Percentiles rank a stretch among this genome's conserved stretches.
Conservation (phyloP, 495 filamentous ascomycete genomes). For the Neurospora sp. region DNA sequence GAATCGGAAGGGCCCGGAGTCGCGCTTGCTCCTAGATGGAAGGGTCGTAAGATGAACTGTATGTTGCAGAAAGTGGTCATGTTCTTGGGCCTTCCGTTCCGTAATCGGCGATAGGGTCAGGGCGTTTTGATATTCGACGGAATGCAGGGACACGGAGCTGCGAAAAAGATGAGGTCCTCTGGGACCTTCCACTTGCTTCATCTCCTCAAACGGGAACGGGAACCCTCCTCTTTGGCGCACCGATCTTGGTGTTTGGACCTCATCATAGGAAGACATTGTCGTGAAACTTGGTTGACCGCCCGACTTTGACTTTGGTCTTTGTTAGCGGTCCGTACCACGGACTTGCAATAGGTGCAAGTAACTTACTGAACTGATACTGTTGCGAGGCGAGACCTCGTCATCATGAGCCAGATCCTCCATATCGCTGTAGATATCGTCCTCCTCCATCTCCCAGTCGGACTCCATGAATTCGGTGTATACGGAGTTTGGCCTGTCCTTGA, state of each 20-base stretch:
- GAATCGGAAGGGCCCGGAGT: slow-evolving; percentile 35
- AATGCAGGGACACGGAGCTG: slow-evolving; percentile 39
- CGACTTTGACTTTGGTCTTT: slow-evolving; percentile 25
- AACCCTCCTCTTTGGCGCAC: slow-evolving; percentile 28
- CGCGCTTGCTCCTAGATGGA: slow-evolving; percentile 20
- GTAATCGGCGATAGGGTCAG: slow-evolving; percentile 57
- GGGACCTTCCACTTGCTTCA: slow-evolving; percentile 66
- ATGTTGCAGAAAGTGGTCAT: slow-evolving; percentile 25
- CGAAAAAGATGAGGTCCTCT: slow-evolving; percentile 86
- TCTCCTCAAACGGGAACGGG: slow-evolving; percentile 19
- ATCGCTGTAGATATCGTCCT: slow-evolving; percentile 42
- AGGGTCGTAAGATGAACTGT: slow-evolving; percentile 22
- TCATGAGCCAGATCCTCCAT: slow-evolving; percentile 42
- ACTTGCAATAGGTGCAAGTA: background rate
- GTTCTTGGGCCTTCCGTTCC: slow-evolving; percentile 29
- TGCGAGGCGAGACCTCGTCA: slow-evolving; percentile 52
- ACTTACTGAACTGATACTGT: slow-evolving; percentile 59
- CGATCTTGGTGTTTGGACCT: slow-evolving; percentile 58
- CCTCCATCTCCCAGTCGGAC: slow-evolving; percentile 57
- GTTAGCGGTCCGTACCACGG: slow-evolving; percentile 13
- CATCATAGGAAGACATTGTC: slow-evolving; percentile 67
- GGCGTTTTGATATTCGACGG: slow-evolving; percentile 48
- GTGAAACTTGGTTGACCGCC: slow-evolving; percentile 55
- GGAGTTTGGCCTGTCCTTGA: slow-evolving; percentile 46
- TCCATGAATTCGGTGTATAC: slow-evolving; percentile 63